Evolutionary conservation across 2,329 filamentous ascomycete species (phyloP), one percentile per base, ranked within the genome.

Genomic region (Gnomoniopsis sp.): DNA sequence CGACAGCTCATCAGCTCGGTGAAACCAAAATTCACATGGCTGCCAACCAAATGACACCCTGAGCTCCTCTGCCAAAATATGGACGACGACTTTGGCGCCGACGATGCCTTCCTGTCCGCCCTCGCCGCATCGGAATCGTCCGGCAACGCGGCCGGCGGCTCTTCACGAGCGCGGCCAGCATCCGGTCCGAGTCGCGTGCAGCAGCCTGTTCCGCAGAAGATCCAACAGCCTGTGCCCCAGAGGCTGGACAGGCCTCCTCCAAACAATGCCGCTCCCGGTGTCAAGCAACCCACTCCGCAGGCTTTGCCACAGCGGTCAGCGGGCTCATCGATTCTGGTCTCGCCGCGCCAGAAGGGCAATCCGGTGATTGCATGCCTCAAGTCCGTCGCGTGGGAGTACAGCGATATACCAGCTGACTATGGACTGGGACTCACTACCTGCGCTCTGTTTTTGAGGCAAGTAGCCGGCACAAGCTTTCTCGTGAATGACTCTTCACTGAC

Each of bases 321-420:
- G 1, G 88, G 89, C 3, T 91, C 90, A 17, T 86, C 89, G 6
- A 96, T 98, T 64, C 82, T 96, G 21, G 93, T 98, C 33, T 97
- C 93, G 38, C 88, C 91, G 17, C 87, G 93, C 44, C 93, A 99
- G 73, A 96, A 96, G 74, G 95, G 93, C 62, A 99, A 99, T 67
- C 95, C 95, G 0, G 89, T 98, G 52, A 78, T 99, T 33, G 89
- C 90, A 55, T 86, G 88, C 72, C 84, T 99, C 66, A 88, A 88
- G 61, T 87, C 89, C 1, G 81, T 96, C 59, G 85, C 92, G 0
- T 99, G 95, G 95, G 95, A 99, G 74, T 98, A 96, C 73, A 93
- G 91, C 62, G 93, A 98, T 69, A 96, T 96, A n/a, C 88, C 89
- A 1, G 91, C 93, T 34, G 95, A 99, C 75, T 99, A 96, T 72